Evolutionary conservation across 306 rosid species (phyloP), one percentile per base, ranked within the genome.

Genomic region (Dalbergia cultrata): DNA sequence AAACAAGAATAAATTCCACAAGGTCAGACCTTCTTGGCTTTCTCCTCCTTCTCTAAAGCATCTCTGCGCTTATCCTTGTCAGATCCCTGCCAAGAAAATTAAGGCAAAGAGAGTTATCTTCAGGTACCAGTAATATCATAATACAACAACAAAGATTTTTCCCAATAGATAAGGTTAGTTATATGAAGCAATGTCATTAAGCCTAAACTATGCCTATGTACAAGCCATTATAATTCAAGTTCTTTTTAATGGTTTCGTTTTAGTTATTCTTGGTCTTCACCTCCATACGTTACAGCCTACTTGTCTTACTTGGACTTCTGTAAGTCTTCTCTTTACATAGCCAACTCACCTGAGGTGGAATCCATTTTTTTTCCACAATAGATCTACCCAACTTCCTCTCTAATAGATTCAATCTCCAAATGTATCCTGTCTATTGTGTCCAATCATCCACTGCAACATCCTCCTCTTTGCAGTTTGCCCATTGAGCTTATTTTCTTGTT

Each of bases 1-100:
- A 41, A 68, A 12, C 49, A 39, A 3, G 3, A 74, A 72, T 7
- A 70, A 70, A 72, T 14, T 54, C 18, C 12, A 75, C 44, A 47
- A 13, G 45, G 33, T 33, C 60, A 6, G 37, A 95, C 99, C 95
- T 91, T 95, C 84, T 87, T 95, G 49, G 95, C 75, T 70, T 75
- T 95, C 80, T 95, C 97, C 59, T 93, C 99, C 88, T 85, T 95
- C 81, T 95, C 99, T 54, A 90, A 53, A 53, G 92, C 80, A 58
- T 95, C 97, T 83, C 87, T 91, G 86, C 92, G 93, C 83, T 85
- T 89, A 82, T 95, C 97, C 90, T 93, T 95, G 12, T 95, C 97
- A 76, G 97, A 89, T 58, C 99, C 95, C 99, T 95, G 35, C 3
- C 49, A 78, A 59, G 52, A 50, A 69, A 52, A 73, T 69, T 18